These are phyloP conservation scores for Kurtzmaniella quercitrusa DNA, from an alignment of 1,139 yeast species.

Conservation along the genomic window DNA sequence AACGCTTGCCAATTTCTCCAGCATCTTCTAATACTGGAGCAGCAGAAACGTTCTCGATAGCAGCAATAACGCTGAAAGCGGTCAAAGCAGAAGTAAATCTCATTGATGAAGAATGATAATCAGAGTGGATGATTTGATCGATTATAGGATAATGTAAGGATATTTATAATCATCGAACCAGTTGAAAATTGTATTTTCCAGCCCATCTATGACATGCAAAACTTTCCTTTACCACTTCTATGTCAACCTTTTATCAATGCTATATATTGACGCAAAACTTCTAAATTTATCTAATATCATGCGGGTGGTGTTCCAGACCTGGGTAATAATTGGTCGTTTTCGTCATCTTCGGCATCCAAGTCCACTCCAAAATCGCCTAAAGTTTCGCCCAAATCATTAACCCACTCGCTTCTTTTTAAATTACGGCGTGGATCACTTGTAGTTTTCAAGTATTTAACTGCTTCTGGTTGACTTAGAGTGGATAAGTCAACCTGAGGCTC, in stretches of 20 bases:
- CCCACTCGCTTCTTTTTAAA: conserved; percentile 53
- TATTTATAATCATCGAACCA: background rate
- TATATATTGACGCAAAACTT: background rate
- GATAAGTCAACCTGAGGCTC: conserved; percentile 15
- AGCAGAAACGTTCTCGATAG: background rate
- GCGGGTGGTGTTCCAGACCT: background rate
- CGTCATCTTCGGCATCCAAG: conserved; percentile 50
- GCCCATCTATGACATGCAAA: background rate
- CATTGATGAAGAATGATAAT: background rate
- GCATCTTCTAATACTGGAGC: background rate
- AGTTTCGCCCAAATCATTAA: conserved; percentile 75
- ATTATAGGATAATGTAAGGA: background rate
- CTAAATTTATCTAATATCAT: background rate
- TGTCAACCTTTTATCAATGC: background rate
- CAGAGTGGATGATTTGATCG: background rate
- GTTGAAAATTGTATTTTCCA: no score
- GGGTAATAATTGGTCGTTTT: conserved; percentile 12
- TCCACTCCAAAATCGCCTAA: conserved; percentile 88
- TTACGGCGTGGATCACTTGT: conserved; percentile 23
- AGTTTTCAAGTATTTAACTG: conserved; percentile 7
- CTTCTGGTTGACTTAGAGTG: conserved; percentile 4
- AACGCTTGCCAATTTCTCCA: background rate
- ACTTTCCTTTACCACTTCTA: background rate
- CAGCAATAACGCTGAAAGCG: background rate
- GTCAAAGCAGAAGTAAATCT: background rate